Conservation (phyloP, 2,329 filamentous ascomycete species). For the Furcasterigmium furcatum region DNA sequence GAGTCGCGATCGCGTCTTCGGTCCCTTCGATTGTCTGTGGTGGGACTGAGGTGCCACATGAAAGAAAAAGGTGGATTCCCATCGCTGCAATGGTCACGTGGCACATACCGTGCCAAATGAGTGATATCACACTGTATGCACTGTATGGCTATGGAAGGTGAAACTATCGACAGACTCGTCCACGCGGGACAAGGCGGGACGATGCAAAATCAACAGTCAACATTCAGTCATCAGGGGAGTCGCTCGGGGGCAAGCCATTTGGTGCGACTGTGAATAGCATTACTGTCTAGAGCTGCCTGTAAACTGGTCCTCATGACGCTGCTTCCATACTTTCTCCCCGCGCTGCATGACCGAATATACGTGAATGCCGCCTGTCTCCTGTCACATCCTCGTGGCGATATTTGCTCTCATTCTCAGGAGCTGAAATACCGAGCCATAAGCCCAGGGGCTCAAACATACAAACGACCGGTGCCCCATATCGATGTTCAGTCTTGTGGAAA, state of each 20-base stretch:
- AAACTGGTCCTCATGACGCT: not conserved
- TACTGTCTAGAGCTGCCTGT: not conserved
- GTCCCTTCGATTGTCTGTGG: not conserved
- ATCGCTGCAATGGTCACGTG: not conserved
- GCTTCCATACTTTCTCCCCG: not conserved
- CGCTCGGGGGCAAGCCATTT: no score
- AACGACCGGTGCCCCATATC: not conserved
- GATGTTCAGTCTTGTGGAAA: not conserved
- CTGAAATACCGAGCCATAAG: not conserved
- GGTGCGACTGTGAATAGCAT: not conserved
- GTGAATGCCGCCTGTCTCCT: no score
- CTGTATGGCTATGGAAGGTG: no score
- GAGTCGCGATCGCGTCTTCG: conserved; percentile 1
- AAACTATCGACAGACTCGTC: no score
- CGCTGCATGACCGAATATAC: not conserved
- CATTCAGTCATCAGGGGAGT: no score
- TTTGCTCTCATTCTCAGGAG: not conserved
- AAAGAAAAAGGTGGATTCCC: not conserved
- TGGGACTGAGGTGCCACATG: not conserved
- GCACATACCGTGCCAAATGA: not conserved
- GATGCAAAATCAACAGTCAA: no score
- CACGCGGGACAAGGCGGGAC: no score
- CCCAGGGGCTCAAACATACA: not conserved
- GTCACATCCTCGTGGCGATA: not conserved
- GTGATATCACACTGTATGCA: no score